phyloP scores from a whole-genome alignment of 345 rosid genomes.

The Moricandia moricandioides region DNA sequence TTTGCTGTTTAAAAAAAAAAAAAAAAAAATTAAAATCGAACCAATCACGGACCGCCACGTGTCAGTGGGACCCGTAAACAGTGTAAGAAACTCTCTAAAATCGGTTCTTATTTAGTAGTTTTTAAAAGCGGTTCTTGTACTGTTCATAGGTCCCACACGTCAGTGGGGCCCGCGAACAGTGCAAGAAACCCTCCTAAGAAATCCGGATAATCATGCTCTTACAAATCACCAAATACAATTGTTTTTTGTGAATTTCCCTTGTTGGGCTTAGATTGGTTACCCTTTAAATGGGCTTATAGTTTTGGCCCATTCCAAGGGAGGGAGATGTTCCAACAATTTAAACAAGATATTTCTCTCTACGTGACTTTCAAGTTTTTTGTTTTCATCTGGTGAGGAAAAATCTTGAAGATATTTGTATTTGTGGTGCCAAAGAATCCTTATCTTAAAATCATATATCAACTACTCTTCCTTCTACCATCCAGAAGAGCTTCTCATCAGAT shows the following conservation, averaged over 20 bases:
- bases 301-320: conserved; percentile 8
- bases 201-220: too few species aligned
- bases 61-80: too few species aligned
- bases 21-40: too few species aligned
- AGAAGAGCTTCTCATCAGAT: conserved; percentile 7
- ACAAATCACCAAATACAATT: background rate
- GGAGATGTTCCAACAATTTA: background rate
- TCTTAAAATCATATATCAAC: conserved; percentile 20
- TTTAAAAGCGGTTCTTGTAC: too few species aligned
- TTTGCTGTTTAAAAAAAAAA: too few species aligned
- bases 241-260: background rate
- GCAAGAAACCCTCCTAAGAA: too few species aligned
- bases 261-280: background rate
- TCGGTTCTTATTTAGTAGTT: too few species aligned
- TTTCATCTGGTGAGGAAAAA: conserved; percentile 7
- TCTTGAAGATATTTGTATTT: conserved; percentile 20
- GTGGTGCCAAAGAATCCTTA: conserved; percentile 27
- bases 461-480: background rate
- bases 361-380: conserved; percentile 13
- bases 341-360: background rate
- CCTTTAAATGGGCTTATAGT: background rate
- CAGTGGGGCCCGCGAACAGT: too few species aligned
- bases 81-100: too few species aligned
- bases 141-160: too few species aligned
- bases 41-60: too few species aligned